These are phyloP conservation scores for Picochlorum sp. DNA, from an alignment of 139 green algal genomes.

Conservation along the genomic window DNA sequence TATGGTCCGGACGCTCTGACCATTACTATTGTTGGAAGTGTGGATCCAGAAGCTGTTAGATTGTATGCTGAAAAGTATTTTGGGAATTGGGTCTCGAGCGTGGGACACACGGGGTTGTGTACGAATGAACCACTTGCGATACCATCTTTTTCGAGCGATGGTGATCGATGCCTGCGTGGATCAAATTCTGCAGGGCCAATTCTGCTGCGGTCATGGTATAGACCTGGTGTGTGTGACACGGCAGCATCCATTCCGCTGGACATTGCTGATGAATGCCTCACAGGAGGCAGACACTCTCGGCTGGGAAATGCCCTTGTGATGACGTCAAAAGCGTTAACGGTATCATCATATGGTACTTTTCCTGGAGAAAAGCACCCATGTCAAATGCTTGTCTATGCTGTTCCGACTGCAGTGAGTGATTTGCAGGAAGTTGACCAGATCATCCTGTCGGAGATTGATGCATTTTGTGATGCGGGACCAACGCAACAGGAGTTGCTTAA, in stretches of 20 bases:
- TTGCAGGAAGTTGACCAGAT: slow-evolving; percentile 21
- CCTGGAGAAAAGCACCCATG: slow-evolving; percentile 53
- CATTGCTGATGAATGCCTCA: slow-evolving; percentile 44
- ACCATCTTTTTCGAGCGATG: neutral
- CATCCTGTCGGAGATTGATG: slow-evolving; percentile 29
- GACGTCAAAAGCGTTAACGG: slow-evolving; percentile 32
- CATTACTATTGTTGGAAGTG: slow-evolving; percentile 58
- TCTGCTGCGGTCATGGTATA: slow-evolving; percentile 56
- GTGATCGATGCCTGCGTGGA: neutral
- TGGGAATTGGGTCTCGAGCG: slow-evolving; percentile 39
- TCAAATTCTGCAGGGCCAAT: slow-evolving; percentile 35
- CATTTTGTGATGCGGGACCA: slow-evolving; percentile 33
- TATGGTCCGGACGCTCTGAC: slow-evolving; percentile 57
- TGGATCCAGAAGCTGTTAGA: slow-evolving; percentile 29
- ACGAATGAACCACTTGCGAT: slow-evolving; percentile 4
- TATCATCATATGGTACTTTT: slow-evolving; percentile 31
- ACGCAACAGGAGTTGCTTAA: slow-evolving; percentile 37
- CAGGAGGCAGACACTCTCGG: slow-evolving; percentile 39
- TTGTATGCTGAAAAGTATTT: slow-evolving; percentile 63
- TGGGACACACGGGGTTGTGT: slow-evolving; percentile 4
- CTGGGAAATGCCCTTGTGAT: slow-evolving; percentile 49
- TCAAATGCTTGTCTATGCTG: slow-evolving; percentile 29
- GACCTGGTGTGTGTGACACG: slow-evolving; percentile 30
- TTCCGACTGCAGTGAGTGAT: slow-evolving; percentile 24
- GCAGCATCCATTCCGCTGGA: slow-evolving; percentile 32